These are phyloP conservation scores for Cylindrotheca closterium DNA, from an alignment of 108 stramenopile genomes.

Conservation along the genomic window DNA sequence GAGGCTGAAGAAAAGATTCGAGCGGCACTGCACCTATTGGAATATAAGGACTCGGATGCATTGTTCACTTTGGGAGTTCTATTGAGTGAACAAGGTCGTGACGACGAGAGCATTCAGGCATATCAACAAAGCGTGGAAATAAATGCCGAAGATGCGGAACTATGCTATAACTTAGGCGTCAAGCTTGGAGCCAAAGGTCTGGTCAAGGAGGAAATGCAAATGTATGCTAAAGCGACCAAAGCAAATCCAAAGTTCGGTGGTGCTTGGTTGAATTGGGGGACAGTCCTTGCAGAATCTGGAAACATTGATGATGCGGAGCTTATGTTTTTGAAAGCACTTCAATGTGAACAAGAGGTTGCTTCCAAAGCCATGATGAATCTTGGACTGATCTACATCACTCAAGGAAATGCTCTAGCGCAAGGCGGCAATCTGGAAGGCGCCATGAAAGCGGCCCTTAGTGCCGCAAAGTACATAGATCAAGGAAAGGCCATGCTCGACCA, in stretches of 20 bases:
- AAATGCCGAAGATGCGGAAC: conserved; percentile 65
- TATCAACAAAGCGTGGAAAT: conserved; percentile 44
- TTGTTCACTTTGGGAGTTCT: conserved; percentile 58
- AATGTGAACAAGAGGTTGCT: conserved; percentile 32
- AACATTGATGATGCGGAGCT: conserved; percentile 49
- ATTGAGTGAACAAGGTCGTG: conserved; percentile 45
- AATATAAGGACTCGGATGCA: conserved; percentile 58
- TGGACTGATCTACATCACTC: conserved; percentile 35
- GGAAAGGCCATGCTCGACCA: conserved; percentile 38
- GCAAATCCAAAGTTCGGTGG: conserved; percentile 49
- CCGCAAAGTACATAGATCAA: conserved; percentile 31
- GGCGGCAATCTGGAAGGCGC: conserved; percentile 44
- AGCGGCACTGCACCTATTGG: conserved; percentile 46
- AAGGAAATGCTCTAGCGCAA: conserved; percentile 38
- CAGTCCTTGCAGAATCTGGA: conserved; percentile 41
- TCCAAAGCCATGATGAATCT: conserved; percentile 60
- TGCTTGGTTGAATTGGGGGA: conserved; percentile 63
- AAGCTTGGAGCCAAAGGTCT: conserved; percentile 50
- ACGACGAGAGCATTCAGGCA: conserved; percentile 44
- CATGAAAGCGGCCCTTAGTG: conserved; percentile 18
- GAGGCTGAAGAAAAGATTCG: conserved; percentile 49
- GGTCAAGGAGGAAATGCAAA: conserved; percentile 39
- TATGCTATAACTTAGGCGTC: conserved; percentile 61
- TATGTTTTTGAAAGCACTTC: conserved; percentile 55
- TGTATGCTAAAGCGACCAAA: conserved; percentile 46